These are phyloP conservation scores for Sporothrix mexicana DNA, from an alignment of 2,329 filamentous ascomycete genomes.

Conservation along the genomic window DNA sequence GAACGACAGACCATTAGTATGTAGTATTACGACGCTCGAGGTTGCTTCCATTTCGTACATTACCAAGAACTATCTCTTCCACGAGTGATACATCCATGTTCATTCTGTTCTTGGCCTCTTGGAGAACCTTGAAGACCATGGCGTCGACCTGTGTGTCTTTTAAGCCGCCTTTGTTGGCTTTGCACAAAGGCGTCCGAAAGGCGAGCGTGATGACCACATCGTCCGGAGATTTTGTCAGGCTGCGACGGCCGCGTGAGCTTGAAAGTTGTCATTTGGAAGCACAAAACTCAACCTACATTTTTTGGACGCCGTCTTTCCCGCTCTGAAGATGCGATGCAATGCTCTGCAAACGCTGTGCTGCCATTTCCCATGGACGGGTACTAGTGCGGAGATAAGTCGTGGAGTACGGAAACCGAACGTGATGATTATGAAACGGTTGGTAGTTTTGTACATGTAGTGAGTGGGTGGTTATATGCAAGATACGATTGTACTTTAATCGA, in stretches of 20 bases:
- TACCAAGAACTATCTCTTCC: constrained; percentile 90
- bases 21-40: not conserved
- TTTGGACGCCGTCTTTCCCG: too few relatives aligned
- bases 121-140: constrained; percentile 80
- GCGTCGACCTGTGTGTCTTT: constrained; percentile 93
- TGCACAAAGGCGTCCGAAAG: constrained; percentile 84
- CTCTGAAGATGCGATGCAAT: constrained; percentile 24
- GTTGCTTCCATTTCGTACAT: constrained; percentile 58
- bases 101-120: constrained; percentile 73
- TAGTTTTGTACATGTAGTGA: too few relatives aligned
- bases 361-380: too few relatives aligned
- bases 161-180: constrained; percentile 89
- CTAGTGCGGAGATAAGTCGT: too few relatives aligned
- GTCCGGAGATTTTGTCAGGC: constrained; percentile 75
- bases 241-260: not conserved
- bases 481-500: too few relatives aligned
- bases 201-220: constrained; percentile 96
- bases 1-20: not conserved
- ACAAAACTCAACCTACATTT: too few relatives aligned
- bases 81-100: constrained; percentile 80
- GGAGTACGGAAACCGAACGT: too few relatives aligned
- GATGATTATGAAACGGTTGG: too few relatives aligned
- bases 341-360: constrained; percentile 12
- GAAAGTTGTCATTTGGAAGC: too few relatives aligned
- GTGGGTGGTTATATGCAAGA: too few relatives aligned